These are phyloP conservation scores for Chrysosphaeria jannelii DNA, from an alignment of 2,329 filamentous ascomycete genomes.

Conservation along the genomic window DNA sequence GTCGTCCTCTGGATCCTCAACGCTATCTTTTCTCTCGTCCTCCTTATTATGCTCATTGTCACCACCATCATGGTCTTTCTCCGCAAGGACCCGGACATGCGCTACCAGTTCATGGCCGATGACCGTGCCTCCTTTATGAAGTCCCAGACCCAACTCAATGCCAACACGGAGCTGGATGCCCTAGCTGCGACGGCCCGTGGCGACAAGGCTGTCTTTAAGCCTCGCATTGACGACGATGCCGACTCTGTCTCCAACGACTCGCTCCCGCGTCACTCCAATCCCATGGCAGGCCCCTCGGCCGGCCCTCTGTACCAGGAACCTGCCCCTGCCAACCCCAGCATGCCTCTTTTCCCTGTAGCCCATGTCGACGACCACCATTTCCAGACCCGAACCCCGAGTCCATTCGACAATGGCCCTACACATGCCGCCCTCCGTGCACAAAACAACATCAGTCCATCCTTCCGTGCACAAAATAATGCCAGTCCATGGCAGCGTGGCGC, in stretches of 20 bases:
- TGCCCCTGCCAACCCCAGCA: slow-evolving; percentile 18
- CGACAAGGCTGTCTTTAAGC: slow-evolving; percentile 31
- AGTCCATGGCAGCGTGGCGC: slow-evolving; percentile 26
- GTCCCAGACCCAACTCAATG: slow-evolving; percentile 41
- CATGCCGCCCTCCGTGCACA: slow-evolving; percentile 4
- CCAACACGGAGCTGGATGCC: slow-evolving; percentile 52
- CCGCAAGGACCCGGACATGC: slow-evolving; percentile 61
- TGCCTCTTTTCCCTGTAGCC: slow-evolving; percentile 18
- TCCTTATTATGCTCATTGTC: slow-evolving; percentile 50
- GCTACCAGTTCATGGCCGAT: slow-evolving; percentile 72
- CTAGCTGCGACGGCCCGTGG: slow-evolving; percentile 56
- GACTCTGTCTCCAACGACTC: too few relatives aligned
- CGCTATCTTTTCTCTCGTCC: slow-evolving; percentile 43
- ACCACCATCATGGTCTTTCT: slow-evolving; percentile 33
- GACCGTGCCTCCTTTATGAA: slow-evolving; percentile 80
- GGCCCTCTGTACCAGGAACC: too few relatives aligned
- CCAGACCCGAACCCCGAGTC: not conserved
- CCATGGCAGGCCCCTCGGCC: slow-evolving; percentile 13
- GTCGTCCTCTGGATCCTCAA: slow-evolving; percentile 64
- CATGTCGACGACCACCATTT: slow-evolving; percentile 6
- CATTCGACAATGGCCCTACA: slow-evolving; percentile 2
- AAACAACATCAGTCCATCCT: slow-evolving; percentile 3
- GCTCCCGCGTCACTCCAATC: slow-evolving; percentile 34
- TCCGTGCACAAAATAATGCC: slow-evolving; percentile 7
- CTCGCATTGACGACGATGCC: slow-evolving; percentile 35